Conservation (phyloP, 306 rosid genomes). For the Herpetospermum pedunculosum region DNA sequence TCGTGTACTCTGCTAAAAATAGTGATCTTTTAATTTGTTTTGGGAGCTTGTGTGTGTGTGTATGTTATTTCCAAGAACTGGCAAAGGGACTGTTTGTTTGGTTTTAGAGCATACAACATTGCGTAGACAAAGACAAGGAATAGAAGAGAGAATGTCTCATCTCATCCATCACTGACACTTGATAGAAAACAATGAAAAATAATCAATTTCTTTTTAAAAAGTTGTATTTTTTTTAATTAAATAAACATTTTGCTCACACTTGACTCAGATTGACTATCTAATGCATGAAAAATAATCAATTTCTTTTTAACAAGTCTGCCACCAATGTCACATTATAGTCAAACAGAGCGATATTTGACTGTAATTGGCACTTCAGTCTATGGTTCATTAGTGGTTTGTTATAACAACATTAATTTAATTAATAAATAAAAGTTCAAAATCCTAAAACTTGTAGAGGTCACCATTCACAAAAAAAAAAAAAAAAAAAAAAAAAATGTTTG, state of each 20-base stretch:
- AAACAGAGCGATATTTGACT: no score
- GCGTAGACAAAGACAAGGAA: background rate
- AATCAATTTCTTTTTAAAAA: background rate
- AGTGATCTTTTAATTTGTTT: background rate
- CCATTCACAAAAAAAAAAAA: no score
- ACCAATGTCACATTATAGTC: no score
- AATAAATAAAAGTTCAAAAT: no score
- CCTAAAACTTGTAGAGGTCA: no score
- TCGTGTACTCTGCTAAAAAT: background rate
- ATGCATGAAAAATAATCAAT: no score
- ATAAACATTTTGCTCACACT: background rate
- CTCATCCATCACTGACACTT: background rate
- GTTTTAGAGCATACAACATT: background rate
- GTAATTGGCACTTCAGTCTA: no score
- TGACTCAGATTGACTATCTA: background rate
- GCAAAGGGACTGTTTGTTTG: background rate
- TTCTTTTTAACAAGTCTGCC: no score
- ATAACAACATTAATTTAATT: no score
- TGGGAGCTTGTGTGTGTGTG: background rate
- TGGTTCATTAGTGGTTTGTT: no score
- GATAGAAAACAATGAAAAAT: background rate
- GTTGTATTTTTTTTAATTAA: background rate
- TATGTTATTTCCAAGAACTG: background rate
- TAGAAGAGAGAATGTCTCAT: background rate
- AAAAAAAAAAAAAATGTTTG: no score